These are phyloP conservation scores for Fusarium albidum DNA, from an alignment of 2,329 filamentous ascomycete species.

Conservation along the genomic window DNA sequence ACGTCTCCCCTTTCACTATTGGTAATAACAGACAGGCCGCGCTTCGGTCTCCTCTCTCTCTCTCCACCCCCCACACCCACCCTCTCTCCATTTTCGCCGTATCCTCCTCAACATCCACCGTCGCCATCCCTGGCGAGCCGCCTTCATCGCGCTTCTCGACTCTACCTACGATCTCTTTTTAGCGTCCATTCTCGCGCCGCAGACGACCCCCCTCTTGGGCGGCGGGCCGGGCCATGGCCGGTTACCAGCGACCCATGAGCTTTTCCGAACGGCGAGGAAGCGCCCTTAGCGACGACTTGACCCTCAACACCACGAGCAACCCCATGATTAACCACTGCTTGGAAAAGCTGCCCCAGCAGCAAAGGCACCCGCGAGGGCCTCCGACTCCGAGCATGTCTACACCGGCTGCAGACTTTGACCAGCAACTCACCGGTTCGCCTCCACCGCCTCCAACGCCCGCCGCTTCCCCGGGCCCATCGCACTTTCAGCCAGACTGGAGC, in stretches of 20 bases:
- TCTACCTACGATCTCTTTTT: slow-evolving; percentile 7
- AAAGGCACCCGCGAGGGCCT: slow-evolving; percentile 60
- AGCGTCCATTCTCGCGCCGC: slow-evolving; percentile 11
- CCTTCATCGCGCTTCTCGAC: slow-evolving; percentile 24
- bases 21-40: slow-evolving; percentile 31
- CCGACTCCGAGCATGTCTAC: slow-evolving; percentile 74
- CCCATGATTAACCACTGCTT: slow-evolving; percentile 55
- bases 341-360: slow-evolving; percentile 57
- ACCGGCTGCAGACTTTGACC: slow-evolving; percentile 69
- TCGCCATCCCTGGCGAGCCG: slow-evolving; percentile 16
- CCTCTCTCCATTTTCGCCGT: slow-evolving; percentile 24
- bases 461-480: slow-evolving; percentile 69
- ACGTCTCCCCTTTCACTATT: slow-evolving; percentile 29
- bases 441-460: slow-evolving; percentile 72
- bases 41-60: slow-evolving; percentile 23
- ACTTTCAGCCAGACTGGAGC: slow-evolving; percentile 75
- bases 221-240: slow-evolving; percentile 44
- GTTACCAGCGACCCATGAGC: slow-evolving; percentile 59
- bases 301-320: slow-evolving; percentile 59
- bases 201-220: slow-evolving; percentile 19
- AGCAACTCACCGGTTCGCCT: slow-evolving; percentile 67
- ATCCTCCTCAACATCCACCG: slow-evolving; percentile 30
- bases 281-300: slow-evolving; percentile 64
- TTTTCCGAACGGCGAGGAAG: slow-evolving; percentile 70
- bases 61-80: slow-evolving; percentile 26